Percentiles rank a stretch among this genome's conserved stretches.
phyloP scores from a whole-genome alignment of 345 rosid genomes.

The Limnanthes douglasii region DNA sequence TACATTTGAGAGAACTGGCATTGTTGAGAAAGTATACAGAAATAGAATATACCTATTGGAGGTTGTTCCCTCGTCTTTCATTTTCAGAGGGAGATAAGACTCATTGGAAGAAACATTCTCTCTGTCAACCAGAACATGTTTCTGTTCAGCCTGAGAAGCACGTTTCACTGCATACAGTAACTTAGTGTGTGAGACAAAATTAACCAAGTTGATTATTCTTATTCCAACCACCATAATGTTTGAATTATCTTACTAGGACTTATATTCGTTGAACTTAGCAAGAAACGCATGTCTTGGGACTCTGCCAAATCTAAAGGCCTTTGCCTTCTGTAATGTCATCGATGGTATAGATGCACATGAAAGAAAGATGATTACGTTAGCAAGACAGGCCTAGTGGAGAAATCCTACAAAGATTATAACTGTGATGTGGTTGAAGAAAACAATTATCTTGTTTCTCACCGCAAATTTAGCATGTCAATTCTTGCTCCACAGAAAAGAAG shows the following conservation, averaged over 20 bases:
- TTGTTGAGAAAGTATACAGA: neutral
- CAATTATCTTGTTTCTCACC: slow-evolving; percentile 27
- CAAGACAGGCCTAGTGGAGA: neutral
- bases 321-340: slow-evolving; percentile 33
- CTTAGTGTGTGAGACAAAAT: slow-evolving; percentile 11
- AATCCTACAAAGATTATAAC: neutral
- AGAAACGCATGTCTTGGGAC: slow-evolving; percentile 78
- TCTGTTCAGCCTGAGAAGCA: slow-evolving; percentile 19
- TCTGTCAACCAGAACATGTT: slow-evolving; percentile 15
- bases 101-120: slow-evolving; percentile 20
- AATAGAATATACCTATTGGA: slow-evolving; percentile 14
- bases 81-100: slow-evolving; percentile 10
- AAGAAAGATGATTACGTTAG: slow-evolving; percentile 6
- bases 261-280: slow-evolving; percentile 41
- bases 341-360: slow-evolving; percentile 5
- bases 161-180: slow-evolving; percentile 26
- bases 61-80: slow-evolving; percentile 15
- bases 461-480: slow-evolving; percentile 59
- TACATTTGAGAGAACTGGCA: no score
- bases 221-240: no score
- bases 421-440: slow-evolving; percentile 2
- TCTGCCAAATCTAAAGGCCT: slow-evolving; percentile 70
- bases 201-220: neutral
- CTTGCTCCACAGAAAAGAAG: slow-evolving; percentile 56
- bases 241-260: slow-evolving; percentile 44